These are phyloP conservation scores for Fusarium luffae DNA, from an alignment of 2,329 filamentous ascomycete genomes.

Conservation along the genomic window DNA sequence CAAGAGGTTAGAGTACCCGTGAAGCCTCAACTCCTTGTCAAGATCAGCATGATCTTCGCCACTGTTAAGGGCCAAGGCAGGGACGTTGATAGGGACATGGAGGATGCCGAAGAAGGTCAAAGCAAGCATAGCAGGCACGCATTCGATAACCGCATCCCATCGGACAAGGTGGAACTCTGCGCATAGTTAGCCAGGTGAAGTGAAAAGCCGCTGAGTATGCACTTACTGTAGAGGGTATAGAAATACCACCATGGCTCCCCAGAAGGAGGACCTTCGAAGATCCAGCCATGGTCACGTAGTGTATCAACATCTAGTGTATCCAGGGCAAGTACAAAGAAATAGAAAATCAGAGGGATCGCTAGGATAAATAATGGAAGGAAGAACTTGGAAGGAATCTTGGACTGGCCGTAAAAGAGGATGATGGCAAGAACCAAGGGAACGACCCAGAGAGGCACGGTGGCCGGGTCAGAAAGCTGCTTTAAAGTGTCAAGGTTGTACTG, in stretches of 20 bases:
- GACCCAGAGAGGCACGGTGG: conserved; percentile 85
- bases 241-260: conserved; percentile 97
- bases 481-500: conserved; percentile 83
- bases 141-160: conserved; percentile 85
- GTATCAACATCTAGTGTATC: conserved; percentile 73
- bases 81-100: conserved; percentile 98
- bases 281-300: conserved; percentile 83
- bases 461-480: conserved; percentile 75
- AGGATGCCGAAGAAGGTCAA: conserved; percentile 97
- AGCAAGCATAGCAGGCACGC: conserved; percentile 93
- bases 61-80: conserved; percentile 87
- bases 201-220: too few relatives aligned
- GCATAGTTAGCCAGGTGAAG: conserved; percentile 29
- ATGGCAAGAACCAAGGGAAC: conserved; percentile 82
- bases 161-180: conserved; percentile 83
- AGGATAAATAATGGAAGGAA: conserved; percentile 90
- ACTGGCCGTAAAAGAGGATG: conserved; percentile 79
- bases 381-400: conserved; percentile 82
- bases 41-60: conserved; percentile 93
- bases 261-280: conserved; percentile 86
- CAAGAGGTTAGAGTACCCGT: conserved; percentile 91
- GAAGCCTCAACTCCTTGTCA: conserved; percentile 89
- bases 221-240: conserved; percentile 91
- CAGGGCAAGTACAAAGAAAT: conserved; percentile 77
- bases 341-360: conserved; percentile 79